Evolutionary conservation across 345 rosid genomes (phyloP), one percentile per base, ranked within the genome.

Genomic region (Euphorbia lathyris): DNA sequence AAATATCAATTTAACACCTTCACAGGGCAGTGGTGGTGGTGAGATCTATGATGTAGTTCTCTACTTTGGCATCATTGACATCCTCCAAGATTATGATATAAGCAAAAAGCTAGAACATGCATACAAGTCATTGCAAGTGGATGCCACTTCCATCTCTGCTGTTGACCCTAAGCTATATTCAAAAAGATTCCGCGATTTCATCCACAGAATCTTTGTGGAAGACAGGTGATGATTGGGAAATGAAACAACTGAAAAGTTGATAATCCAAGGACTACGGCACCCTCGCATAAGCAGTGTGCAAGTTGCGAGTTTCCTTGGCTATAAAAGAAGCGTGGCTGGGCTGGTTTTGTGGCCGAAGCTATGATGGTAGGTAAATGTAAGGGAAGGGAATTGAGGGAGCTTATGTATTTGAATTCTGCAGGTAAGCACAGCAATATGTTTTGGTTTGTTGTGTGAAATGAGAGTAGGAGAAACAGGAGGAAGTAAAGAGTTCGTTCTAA

Each of bases 101-200:
- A 74, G 64, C 58, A 77, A 77, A 70, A 78, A 78, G 63, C 71
- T 78, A 66, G 81, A 78, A 65, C 81, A 78, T 64, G 81, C 77
- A 36, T 78, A 78, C 78, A 78, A 78, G 75, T 78, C 81, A 23
- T 58, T 78, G 22, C 81, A 78, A 34, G 73, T 73, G 67, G 81
- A 78, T 65, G 71, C 81, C 64, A 73, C 81, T 26, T 78, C 77
- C 45, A 78, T 78, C 34, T 78, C 78, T 14, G 81, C 78, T 20
- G 81, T 78, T 40, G 81, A 78, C 66, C 81, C 81, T 0, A 77
- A 77, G 66, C 66, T 72, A 58, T 77, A 77, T 10, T 77, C 80
- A 0, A 77, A 72, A 61, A 64, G 76, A 47, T 77, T 77, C 64
- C 76, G 74, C 1, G 72, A 77, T 58, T 77, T 77, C 42, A 72